Base-by-base conservation (phyloP, 768 basidiomycete genomes). In the Suillus paluster region DNA sequence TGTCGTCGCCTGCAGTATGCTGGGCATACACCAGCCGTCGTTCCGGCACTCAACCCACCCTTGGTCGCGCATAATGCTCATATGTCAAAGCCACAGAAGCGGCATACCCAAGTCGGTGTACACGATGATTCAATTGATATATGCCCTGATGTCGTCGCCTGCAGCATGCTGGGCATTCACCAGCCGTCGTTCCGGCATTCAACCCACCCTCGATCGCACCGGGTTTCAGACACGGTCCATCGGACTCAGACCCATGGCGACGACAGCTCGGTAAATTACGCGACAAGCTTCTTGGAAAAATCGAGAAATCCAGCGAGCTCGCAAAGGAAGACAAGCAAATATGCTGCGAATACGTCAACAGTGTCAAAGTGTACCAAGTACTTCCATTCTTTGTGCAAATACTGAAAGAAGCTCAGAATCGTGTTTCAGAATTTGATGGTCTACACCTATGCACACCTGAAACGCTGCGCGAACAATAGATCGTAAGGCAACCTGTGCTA, bases 361-460 rank as follows among this genome's bases (percentile, higher is more conserved):
- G 25, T 48, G 56, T 73, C 36, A 66, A 61, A 36, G 52, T 73
- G 8, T 57, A 72, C 33, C 73, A 19, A 42, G 72, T 75, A 46
- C 60, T 60, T 12, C 19, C 5, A 27, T 50, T 17, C 17, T 34
- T 41, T n/a, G 12, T n/a, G 19, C 17, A 57, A 27, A 27, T 3
- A 3, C 42, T 33, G 27, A 15, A 48, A 27, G 19, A 52, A n/a
- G 12, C 33, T 52, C 21, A 45, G 9, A 17, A 8, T n/a, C 6
- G 39, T 21, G 45, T 23, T 27, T 30, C 49, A 73, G 72, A n/a
- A 66, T 57, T 60, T 75, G 33, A 70, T 72, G 23, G 55, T 68
- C 61, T 54, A 75, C 39, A 64, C 63, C 4, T 75, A 66, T 49
- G 45, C 65, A 19, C 72, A 75, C 56, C 8, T 72, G 27, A 44